Percentiles rank a stretch among this genome's conserved stretches.
Evolutionary conservation across 805 yeast genomes (phyloP).

Genomic region (Wickerhamomyces ciferrii): DNA sequence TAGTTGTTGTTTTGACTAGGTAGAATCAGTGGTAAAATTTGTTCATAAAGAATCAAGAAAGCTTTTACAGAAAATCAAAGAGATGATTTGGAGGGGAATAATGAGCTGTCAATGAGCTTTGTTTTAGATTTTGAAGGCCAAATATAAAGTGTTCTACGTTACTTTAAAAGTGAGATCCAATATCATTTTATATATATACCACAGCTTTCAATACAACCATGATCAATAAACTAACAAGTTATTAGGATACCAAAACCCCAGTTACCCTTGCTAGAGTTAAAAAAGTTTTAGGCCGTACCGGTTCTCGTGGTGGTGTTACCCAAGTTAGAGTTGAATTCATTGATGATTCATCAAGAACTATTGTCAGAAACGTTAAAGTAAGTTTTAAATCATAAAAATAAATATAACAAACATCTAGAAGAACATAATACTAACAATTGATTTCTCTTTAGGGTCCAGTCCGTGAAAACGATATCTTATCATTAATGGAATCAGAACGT

Average conservation of each 20-base stretch:
- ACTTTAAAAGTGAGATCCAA: too few relatives aligned
- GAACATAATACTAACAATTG: constrained; percentile 6
- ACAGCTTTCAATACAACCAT: neutral
- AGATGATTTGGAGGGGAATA: too few relatives aligned
- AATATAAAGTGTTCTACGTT: too few relatives aligned
- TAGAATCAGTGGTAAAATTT: too few relatives aligned
- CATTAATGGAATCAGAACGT: constrained; percentile 99
- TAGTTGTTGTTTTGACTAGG: too few relatives aligned
- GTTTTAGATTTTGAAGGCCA: too few relatives aligned
- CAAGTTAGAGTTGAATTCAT: constrained; percentile 97
- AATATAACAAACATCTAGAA: neutral
- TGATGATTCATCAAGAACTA: constrained; percentile 92
- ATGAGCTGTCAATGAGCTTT: too few relatives aligned
- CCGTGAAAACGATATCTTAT: constrained; percentile 96
- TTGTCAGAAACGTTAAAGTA: constrained; percentile 89
- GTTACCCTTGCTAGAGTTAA: constrained; percentile 99
- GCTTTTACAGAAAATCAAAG: too few relatives aligned
- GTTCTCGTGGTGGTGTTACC: constrained; percentile 99
- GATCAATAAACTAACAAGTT: constrained; percentile 1
- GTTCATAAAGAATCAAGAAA: neutral
- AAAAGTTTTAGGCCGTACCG: constrained; percentile 99
- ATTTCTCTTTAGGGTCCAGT: constrained; percentile 61
- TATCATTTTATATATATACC: too few relatives aligned
- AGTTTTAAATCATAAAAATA: constrained; percentile 1
- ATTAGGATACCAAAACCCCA: constrained; percentile 35